These are phyloP conservation scores for Litchi chinensis DNA, from an alignment of 345 rosid species.

Conservation along the genomic window DNA sequence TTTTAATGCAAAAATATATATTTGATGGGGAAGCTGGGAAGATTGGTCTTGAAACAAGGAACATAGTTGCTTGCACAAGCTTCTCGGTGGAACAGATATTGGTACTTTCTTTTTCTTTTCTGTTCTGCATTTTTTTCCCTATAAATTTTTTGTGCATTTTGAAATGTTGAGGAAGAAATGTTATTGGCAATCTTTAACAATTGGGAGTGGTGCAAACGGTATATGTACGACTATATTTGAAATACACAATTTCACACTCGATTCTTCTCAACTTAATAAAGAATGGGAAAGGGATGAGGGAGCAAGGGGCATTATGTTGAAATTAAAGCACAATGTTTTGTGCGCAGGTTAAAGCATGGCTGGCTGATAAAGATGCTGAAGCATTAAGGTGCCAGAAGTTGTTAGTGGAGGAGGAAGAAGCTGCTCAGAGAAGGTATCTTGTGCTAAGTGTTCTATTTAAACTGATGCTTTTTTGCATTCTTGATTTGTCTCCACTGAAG, in stretches of 20 bases:
- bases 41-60: slow-evolving; percentile 79
- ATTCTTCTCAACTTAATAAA: background rate
- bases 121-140: slow-evolving; percentile 10
- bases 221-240: background rate
- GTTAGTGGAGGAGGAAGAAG: slow-evolving; percentile 97
- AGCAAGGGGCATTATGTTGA: background rate
- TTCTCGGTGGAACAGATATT: slow-evolving; percentile 84
- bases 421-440: slow-evolving; percentile 79
- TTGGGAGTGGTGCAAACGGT: background rate
- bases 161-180: background rate
- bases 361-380: slow-evolving; percentile 93
- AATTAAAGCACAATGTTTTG: slow-evolving; percentile 19
- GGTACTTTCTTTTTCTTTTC: slow-evolving; percentile 46
- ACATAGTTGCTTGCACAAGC: slow-evolving; percentile 82
- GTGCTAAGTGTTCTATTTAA: background rate
- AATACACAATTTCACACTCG: background rate
- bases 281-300: background rate
- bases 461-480: background rate
- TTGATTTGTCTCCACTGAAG: background rate
- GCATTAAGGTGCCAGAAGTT: slow-evolving; percentile 91
- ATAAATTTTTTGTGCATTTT: background rate
- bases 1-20: slow-evolving; percentile 79
- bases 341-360: slow-evolving; percentile 81
- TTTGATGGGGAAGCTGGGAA: slow-evolving; percentile 87
- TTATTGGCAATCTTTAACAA: background rate